Conservation (phyloP, 2,329 filamentous ascomycete genomes). For the Ceratocystis albifundus region DNA sequence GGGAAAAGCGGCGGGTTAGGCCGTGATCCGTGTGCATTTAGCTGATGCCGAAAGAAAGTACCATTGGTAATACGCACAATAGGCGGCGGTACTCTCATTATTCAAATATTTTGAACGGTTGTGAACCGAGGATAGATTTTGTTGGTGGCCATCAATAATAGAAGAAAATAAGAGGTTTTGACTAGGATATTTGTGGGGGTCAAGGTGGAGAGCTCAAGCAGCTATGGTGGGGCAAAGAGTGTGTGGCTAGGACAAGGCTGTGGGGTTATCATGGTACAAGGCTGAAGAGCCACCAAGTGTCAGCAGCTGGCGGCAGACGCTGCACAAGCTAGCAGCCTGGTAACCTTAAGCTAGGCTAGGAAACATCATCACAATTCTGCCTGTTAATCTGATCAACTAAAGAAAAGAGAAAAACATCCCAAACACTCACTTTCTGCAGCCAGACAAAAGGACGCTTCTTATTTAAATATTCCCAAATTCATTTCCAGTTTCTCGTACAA, state of each 20-base stretch:
- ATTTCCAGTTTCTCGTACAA: background rate
- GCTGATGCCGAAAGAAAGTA: conserved; percentile 73
- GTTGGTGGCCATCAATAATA: no score
- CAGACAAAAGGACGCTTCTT: no score
- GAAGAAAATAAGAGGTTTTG: background rate
- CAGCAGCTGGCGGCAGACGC: background rate
- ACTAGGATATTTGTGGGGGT: background rate
- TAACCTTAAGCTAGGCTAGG: background rate
- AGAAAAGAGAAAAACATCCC: background rate
- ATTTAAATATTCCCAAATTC: background rate
- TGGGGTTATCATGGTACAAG: background rate
- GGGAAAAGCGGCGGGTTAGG: conserved; percentile 64
- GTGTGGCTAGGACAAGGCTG: conserved; percentile 4
- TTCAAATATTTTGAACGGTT: background rate
- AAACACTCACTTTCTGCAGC: background rate
- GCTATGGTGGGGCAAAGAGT: background rate
- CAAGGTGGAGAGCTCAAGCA: background rate
- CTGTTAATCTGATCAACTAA: background rate
- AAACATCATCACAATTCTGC: conserved; percentile 7
- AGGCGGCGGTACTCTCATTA: conserved; percentile 35
- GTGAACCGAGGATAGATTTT: no score
- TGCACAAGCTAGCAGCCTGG: background rate
- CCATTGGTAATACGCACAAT: conserved; percentile 64
- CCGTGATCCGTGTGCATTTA: conserved; percentile 39
- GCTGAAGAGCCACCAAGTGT: background rate